Conservation (phyloP, 2,329 filamentous ascomycete species). For the Ceratocystis harringtonii region DNA sequence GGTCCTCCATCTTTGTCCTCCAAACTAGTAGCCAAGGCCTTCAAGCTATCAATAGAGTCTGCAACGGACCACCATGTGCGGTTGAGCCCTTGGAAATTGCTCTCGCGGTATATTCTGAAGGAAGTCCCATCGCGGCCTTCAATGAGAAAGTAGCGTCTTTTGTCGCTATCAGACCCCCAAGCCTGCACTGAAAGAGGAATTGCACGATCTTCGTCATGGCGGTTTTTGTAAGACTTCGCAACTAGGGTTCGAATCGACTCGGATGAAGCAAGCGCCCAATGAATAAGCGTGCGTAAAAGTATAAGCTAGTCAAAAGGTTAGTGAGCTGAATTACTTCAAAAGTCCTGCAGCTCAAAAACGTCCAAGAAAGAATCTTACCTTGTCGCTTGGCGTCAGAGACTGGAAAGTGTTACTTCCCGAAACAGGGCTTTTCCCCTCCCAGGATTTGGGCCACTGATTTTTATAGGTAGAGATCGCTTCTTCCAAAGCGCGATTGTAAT, state of each 20-base stretch:
- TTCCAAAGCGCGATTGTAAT: constrained; percentile 85
- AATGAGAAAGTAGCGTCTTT: constrained; percentile 82
- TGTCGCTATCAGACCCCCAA: constrained; percentile 81
- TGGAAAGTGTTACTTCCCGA: constrained; percentile 68
- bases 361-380: constrained; percentile 42
- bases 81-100: constrained; percentile 62
- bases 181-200: constrained; percentile 79
- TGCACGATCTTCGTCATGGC: constrained; percentile 65
- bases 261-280: constrained; percentile 83
- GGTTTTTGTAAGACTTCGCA: constrained; percentile 74
- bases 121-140: constrained; percentile 89
- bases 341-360: not conserved
- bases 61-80: constrained; percentile 87
- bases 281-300: constrained; percentile 64
- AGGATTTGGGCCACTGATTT: constrained; percentile 72
- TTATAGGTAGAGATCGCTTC: constrained; percentile 78
- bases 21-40: constrained; percentile 59
- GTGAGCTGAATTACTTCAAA: not conserved
- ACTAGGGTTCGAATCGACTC: constrained; percentile 69
- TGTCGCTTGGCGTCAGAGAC: constrained; percentile 63
- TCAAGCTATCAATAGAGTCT: constrained; percentile 76
- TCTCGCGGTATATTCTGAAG: constrained; percentile 88
- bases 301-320: constrained; percentile 45
- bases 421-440: constrained; percentile 72
- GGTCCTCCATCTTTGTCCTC: constrained; percentile 62